phyloP scores from a whole-genome alignment of 2,329 filamentous ascomycete genomes.

The Fusarium sulawesiense region DNA sequence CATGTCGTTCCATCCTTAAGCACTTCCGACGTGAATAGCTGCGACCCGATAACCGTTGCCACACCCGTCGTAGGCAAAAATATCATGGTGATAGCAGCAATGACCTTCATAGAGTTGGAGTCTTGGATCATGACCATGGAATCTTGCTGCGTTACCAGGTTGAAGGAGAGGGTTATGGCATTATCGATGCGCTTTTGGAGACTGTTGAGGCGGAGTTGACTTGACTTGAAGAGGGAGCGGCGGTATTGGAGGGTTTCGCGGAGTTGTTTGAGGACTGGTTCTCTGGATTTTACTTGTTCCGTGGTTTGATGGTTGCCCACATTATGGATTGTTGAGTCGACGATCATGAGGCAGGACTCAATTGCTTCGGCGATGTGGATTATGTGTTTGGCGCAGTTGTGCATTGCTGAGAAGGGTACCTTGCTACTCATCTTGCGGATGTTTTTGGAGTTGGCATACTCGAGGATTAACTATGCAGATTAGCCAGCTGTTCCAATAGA shows the following conservation, averaged over 20 bases:
- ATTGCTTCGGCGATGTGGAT: constrained; percentile 47
- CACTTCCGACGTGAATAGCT: constrained; percentile 42
- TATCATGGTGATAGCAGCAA: constrained; percentile 53
- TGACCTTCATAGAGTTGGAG: constrained; percentile 53
- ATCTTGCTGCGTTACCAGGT: constrained; percentile 53
- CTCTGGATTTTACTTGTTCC: background rate
- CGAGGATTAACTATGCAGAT: constrained; percentile 34
- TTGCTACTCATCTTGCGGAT: constrained; percentile 44
- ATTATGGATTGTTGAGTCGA: constrained; percentile 35
- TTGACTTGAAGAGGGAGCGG: constrained; percentile 50
- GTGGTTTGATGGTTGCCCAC: constrained; percentile 20
- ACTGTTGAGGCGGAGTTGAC: constrained; percentile 50
- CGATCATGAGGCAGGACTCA: constrained; percentile 44
- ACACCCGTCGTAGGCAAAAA: constrained; percentile 54
- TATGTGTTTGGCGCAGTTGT: constrained; percentile 49
- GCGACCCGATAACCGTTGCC: constrained; percentile 48
- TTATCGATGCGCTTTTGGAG: constrained; percentile 53
- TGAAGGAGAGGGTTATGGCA: constrained; percentile 51
- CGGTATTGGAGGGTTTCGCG: constrained; percentile 48
- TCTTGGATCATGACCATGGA: constrained; percentile 51
- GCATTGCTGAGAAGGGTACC: constrained; percentile 45
- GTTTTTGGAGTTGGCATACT: constrained; percentile 41
- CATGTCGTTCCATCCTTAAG: constrained; percentile 34
- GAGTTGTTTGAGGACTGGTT: constrained; percentile 43
- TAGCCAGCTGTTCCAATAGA: too few relatives aligned